phyloP scores from a whole-genome alignment of 805 yeast genomes.

The Wickerhamiella australiensis region DNA sequence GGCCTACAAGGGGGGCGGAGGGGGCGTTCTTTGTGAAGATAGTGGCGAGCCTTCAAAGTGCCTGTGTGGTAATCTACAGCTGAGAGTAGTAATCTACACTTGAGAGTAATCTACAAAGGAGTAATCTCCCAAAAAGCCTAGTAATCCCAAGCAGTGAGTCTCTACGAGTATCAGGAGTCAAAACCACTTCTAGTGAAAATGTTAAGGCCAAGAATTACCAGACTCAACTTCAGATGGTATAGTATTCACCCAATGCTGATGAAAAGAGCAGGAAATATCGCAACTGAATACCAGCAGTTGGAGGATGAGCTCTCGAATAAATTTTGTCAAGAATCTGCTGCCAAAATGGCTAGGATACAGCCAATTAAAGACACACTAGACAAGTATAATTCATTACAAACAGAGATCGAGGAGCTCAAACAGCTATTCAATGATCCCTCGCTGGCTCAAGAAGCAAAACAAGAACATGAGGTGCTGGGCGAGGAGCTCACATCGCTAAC shows the following conservation, averaged over 20 bases:
- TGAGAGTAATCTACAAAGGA: no score
- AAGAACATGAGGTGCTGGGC: constrained; percentile 39
- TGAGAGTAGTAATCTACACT: no score
- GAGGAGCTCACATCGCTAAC: constrained; percentile 38
- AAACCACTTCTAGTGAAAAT: no score
- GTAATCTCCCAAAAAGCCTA: neutral
- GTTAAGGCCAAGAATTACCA: neutral
- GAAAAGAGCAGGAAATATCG: constrained; percentile 36
- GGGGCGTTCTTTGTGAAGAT: no score
- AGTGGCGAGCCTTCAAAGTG: no score
- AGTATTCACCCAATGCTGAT: constrained; percentile 41
- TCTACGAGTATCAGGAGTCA: no score
- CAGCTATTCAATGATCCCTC: constrained; percentile 37
- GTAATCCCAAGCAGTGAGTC: no score
- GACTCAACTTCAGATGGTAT: neutral
- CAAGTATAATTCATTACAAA: constrained; percentile 31
- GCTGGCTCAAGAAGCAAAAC: constrained; percentile 46
- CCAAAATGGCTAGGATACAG: constrained; percentile 27
- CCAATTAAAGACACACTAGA: constrained; percentile 30
- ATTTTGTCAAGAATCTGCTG: constrained; percentile 27
- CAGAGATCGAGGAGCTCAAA: constrained; percentile 33
- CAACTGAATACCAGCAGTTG: constrained; percentile 33
- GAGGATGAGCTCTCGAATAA: constrained; percentile 32
- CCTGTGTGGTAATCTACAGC: no score
- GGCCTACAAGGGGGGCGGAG: no score